A percentile compares a stretch with the other conserved stretches of the same genome.
These are phyloP conservation scores for Casuarina glauca DNA, from an alignment of 306 rosid species.

Conservation along the genomic window DNA sequence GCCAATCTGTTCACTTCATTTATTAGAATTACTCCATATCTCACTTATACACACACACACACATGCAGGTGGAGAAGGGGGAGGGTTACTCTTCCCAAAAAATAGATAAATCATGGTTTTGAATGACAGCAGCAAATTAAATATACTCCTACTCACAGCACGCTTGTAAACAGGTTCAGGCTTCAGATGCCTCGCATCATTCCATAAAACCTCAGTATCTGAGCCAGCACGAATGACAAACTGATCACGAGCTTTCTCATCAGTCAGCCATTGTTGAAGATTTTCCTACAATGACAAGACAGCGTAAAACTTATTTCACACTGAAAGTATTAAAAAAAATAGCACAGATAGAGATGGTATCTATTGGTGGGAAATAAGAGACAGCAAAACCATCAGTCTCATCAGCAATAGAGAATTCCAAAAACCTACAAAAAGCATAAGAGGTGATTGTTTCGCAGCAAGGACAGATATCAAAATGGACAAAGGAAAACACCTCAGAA, in stretches of 20 bases:
- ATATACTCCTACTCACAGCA: slow-evolving; percentile 47
- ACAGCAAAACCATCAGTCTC: background rate
- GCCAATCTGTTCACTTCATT: background rate
- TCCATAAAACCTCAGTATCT: slow-evolving; percentile 92
- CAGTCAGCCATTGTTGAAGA: slow-evolving; percentile 93
- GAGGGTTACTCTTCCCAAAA: background rate
- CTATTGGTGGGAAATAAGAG: background rate
- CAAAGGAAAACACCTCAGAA: background rate
- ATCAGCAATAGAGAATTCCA: background rate
- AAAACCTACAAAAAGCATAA: background rate
- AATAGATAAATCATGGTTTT: background rate
- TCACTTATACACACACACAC: background rate
- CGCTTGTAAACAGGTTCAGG: slow-evolving; percentile 88
- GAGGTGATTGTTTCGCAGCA: too few relatives aligned
- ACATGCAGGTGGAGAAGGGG: background rate
- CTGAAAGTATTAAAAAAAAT: background rate
- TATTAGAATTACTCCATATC: background rate
- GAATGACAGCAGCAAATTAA: background rate
- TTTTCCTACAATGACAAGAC: slow-evolving; percentile 57
- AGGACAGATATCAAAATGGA: background rate
- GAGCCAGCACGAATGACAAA: slow-evolving; percentile 85
- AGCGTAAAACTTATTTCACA: background rate
- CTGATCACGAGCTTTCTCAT: slow-evolving; percentile 86
- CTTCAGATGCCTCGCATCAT: slow-evolving; percentile 78
- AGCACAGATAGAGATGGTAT: background rate